A percentile compares a stretch with the other conserved stretches of the same genome.
Conservation (phyloP, 306 rosid genomes). For the Quercus rubra region DNA sequence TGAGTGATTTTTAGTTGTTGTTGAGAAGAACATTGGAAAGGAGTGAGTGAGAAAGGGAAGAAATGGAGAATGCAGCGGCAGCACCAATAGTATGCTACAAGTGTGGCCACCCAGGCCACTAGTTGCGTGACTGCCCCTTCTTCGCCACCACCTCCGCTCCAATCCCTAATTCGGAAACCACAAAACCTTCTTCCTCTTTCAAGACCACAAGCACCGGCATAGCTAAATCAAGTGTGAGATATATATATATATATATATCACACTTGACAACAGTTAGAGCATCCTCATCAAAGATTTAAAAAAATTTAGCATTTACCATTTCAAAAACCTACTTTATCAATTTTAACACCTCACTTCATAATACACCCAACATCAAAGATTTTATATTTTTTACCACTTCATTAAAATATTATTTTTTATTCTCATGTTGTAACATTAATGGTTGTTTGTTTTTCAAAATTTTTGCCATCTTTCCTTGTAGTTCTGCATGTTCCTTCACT, state of each 20-base stretch:
- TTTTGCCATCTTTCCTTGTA: not conserved
- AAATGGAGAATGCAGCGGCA: constrained; percentile 27
- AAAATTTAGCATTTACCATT: no score
- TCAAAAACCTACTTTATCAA: no score
- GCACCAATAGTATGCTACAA: constrained; percentile 85
- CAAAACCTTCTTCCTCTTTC: constrained; percentile 24
- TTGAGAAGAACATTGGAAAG: no score
- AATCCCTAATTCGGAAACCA: constrained; percentile 35
- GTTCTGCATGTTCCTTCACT: not conserved
- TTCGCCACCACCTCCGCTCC: not conserved
- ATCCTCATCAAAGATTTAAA: no score
- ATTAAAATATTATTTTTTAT: no score
- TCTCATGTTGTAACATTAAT: not conserved
- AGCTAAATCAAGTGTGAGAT: not conserved
- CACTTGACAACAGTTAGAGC: no score
- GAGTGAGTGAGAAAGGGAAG: not conserved
- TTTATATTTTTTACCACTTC: no score
- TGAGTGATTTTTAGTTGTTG: no score
- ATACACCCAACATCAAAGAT: no score
- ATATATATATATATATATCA: no score
- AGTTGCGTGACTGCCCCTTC: constrained; percentile 86
- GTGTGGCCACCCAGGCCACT: constrained; percentile 89
- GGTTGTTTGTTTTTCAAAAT: not conserved
- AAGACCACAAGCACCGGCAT: not conserved
- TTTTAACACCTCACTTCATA: no score